Conservation (phyloP, 371 early-diverging fungal genomes). For the Rhizopus microsporus region DNA sequence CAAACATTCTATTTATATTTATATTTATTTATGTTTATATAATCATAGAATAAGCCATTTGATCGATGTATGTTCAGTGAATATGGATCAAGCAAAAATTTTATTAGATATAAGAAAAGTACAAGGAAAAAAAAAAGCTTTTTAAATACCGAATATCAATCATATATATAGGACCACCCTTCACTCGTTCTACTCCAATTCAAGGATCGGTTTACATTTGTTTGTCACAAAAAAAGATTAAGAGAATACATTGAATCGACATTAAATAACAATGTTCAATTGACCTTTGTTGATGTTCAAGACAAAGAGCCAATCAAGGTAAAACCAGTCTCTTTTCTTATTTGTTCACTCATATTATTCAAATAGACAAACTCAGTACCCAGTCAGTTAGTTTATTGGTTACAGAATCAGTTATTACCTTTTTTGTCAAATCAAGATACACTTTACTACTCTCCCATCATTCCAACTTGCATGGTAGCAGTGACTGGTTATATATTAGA, state of each 20-base stretch:
- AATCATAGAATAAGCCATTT: conserved; percentile 19
- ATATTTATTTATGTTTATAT: background rate
- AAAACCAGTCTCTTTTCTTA: conserved; percentile 5
- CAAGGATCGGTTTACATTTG: conserved; percentile 44
- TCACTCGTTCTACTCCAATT: conserved; percentile 38
- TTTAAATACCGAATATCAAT: background rate
- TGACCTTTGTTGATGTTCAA: conserved; percentile 20
- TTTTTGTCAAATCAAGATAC: conserved; percentile 10
- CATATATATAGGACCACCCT: conserved; percentile 7
- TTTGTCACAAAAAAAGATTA: conserved; percentile 33
- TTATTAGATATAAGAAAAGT: conserved; percentile 19
- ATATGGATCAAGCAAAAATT: conserved; percentile 12
- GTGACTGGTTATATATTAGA: conserved; percentile 52
- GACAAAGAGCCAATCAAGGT: conserved; percentile 22
- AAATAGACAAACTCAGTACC: conserved; percentile 13
- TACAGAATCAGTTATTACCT: conserved; percentile 23
- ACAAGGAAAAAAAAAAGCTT: background rate
- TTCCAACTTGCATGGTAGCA: conserved; percentile 47
- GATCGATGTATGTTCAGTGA: conserved; percentile 19
- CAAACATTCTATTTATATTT: background rate
- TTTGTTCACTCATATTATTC: background rate
- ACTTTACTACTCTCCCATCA: conserved; percentile 11
- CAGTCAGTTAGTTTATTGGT: conserved; percentile 23
- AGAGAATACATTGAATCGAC: conserved; percentile 22
- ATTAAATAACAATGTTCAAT: conserved; percentile 12